Percentiles rank a stretch among this genome's conserved stretches.
Evolutionary conservation across 1,284 basidiomycete species (phyloP).

Genomic region (Nidula niveotomentosa): DNA sequence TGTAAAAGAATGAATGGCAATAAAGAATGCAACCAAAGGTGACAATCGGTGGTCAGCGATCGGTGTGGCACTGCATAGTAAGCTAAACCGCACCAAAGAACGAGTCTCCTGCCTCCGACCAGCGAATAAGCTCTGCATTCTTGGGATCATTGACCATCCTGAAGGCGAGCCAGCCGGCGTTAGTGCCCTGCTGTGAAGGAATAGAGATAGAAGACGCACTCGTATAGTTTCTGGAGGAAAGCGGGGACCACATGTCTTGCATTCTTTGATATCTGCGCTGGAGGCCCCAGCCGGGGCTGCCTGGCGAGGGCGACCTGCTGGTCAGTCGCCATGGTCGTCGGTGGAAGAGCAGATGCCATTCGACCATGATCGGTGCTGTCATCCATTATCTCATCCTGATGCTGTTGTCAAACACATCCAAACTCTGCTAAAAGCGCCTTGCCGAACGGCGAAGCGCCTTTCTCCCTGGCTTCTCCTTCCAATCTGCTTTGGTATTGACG

Average conservation of each 20-base stretch:
- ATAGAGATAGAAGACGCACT: conserved; percentile 39
- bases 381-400: too few species aligned
- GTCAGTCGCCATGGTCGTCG: neutral
- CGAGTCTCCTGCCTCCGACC: conserved; percentile 78
- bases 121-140: conserved; percentile 73
- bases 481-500: too few species aligned
- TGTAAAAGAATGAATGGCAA: conserved; percentile 34
- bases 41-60: conserved; percentile 80
- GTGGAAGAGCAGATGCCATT: too few species aligned
- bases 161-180: neutral
- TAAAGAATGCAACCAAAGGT: conserved; percentile 85
- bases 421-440: too few species aligned
- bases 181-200: conserved; percentile 2
- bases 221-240: conserved; percentile 92
- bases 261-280: conserved; percentile 46
- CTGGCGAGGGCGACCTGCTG: conserved; percentile 56
- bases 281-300: conserved; percentile 33
- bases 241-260: conserved; percentile 71
- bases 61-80: conserved; percentile 74
- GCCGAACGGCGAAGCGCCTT: too few species aligned
- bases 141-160: conserved; percentile 85
- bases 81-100: conserved; percentile 48
- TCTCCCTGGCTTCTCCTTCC: too few species aligned
- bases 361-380: too few species aligned
- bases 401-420: too few species aligned